Base-by-base conservation (phyloP, 2,329 filamentous ascomycete species). In the Raffaelea albimanens region DNA sequence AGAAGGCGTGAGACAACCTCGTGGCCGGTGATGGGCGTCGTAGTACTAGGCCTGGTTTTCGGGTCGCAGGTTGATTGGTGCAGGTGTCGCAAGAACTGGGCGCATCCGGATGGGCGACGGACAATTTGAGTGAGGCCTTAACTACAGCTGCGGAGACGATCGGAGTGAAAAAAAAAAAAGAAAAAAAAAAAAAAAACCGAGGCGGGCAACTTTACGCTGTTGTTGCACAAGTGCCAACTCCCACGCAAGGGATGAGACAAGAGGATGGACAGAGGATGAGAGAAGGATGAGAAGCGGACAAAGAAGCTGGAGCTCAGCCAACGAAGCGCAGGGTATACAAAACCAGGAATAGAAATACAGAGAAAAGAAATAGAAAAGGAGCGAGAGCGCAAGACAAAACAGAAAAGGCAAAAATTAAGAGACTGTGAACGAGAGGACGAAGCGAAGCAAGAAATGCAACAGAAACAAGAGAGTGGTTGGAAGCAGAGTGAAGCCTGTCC, bases 141-240 rank as follows among this genome's bases (percentile, higher is more conserved):
- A n/a, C n/a, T n/a, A n/a, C n/a, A n/a, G n/a, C n/a, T n/a, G n/a
- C n/a, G n/a, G n/a, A n/a, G n/a, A n/a, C n/a, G n/a, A n/a, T n/a
- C n/a, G 51, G 18, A 23, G 34, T 39, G 40, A 34, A 50, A 41
- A 48, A 38, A 46, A 46, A 42, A 44, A 40, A 34, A 20, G 11
- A 22, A 36, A 18, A 22, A 14, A 9, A 36, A 25, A 42, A 23
- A 43, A 34, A 25, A 40, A 39, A 23, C 22, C 14, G 18, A 31
- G 16, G 18, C n/a, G 34, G 13, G 34, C 34, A 38, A 38, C 14
- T 38, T 19, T 38, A 38, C 25, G 25, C 22, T 43, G 43, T 13
- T 38, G 38, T 38, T n/a, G 47, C 42, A 29, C 42, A 34, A 18
- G 22, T 29, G 18, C 34, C 34, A 16, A 19, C 9, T 8, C 7